phyloP scores from a whole-genome alignment of 768 basidiomycete species.

The Flagelloscypha sp. region DNA sequence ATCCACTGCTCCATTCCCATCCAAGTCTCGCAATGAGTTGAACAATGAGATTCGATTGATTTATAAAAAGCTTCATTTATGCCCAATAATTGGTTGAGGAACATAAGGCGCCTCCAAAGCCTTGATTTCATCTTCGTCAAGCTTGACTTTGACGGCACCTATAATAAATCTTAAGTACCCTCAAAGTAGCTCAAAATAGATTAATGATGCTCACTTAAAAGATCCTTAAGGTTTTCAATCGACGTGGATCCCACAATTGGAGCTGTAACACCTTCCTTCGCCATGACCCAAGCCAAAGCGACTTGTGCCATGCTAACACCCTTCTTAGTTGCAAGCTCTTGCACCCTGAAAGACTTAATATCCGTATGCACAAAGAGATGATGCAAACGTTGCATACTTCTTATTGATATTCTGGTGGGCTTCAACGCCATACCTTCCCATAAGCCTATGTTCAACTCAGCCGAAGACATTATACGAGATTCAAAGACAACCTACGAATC shows the following conservation, averaged over 20 bases:
- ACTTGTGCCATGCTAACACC: conserved; percentile 35
- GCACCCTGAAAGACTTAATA: conserved; percentile 20
- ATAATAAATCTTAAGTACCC: neutral
- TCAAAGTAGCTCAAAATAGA: conserved; percentile 6
- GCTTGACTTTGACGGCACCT: conserved; percentile 31
- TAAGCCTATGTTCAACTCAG: no score
- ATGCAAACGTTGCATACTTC: no score
- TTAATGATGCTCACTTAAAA: conserved; percentile 25
- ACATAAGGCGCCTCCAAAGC: conserved; percentile 37
- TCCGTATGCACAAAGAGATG: no score
- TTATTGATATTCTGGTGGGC: no score
- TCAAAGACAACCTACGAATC: conserved; percentile 16
- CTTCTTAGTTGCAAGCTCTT: conserved; percentile 29
- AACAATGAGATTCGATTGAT: no score
- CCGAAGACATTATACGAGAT: no score
- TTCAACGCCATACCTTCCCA: no score
- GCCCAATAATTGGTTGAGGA: conserved; percentile 37
- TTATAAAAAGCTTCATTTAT: conserved; percentile 26
- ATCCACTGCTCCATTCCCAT: no score
- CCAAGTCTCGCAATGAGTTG: no score
- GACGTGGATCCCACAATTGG: conserved; percentile 35
- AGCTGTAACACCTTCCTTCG: conserved; percentile 30
- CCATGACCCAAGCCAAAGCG: conserved; percentile 29
- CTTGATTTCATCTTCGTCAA: conserved; percentile 41
- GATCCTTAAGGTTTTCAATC: conserved; percentile 28